Evolutionary conservation across 2,329 filamentous ascomycete species (phyloP), one percentile per base, ranked within the genome.

Genomic region (Penicillium frequentans): DNA sequence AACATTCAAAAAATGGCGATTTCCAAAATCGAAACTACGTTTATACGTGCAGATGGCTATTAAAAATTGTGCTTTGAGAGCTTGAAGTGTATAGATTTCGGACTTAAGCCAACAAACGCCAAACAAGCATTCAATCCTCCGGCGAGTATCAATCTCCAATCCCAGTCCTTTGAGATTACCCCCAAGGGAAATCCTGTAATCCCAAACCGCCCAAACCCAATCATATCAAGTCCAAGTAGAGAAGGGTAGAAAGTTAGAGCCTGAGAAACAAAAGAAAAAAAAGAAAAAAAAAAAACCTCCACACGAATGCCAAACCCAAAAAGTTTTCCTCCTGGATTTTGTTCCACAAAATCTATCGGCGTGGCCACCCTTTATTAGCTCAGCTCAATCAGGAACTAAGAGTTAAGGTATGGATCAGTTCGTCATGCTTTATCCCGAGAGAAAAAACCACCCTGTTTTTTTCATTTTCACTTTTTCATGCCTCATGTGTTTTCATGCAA

Each of bases 271-370:
- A 6, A 39, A 46, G 24, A 46, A 3, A 19, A 19, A 19, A 19
- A 19, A n/a, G n/a, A n/a, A 1, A 19, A 19, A 55, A n/a, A 26
- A n/a, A 39, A 31, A 26, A 13, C 55, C 37, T 10, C 8, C 35
- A 39, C 9, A n/a, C 8, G 35, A 47, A 46, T 49, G 27, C 53
- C 58, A 52, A 50, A 48, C 19, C 48, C 52, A 31, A 39, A 53
- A 14, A 14, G 29, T 16, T 26, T 52, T 26, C n/a, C 29, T 51
- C 55, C 52, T 37, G 45, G 33, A 54, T 48, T 56, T 54, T 42
- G 48, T 24, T 52, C 45, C 29, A 37, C 46, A 57, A 59, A 59
- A 62, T 45, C 54, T 52, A 50, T 56, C 52, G 26, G 51, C 59
- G 10, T 60, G 48, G 39, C 52, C 56, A 58, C 44, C 48, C 39